These are phyloP conservation scores for Xylaria telfairii DNA, from an alignment of 495 filamentous ascomycete genomes.

Conservation along the genomic window DNA sequence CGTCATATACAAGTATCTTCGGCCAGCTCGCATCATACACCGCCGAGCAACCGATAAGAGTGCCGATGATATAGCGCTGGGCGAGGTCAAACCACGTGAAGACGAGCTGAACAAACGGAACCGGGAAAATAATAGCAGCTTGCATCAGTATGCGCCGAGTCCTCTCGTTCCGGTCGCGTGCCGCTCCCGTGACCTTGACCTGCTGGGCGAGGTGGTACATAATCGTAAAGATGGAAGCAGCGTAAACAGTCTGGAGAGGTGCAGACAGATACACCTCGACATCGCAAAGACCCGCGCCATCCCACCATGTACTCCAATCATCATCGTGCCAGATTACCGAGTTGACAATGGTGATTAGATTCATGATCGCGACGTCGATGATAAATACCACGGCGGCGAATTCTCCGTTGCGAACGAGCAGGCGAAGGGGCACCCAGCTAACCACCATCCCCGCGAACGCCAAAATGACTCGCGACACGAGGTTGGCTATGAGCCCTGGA, in stretches of 20 bases:
- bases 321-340: constrained; percentile 81
- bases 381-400: constrained; percentile 68
- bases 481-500: constrained; percentile 44
- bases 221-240: constrained; percentile 72
- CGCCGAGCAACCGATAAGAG: constrained; percentile 74
- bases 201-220: constrained; percentile 80
- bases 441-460: constrained; percentile 63
- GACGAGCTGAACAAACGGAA: constrained; percentile 69
- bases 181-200: constrained; percentile 64
- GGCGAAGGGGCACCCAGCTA: constrained; percentile 59
- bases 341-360: constrained; percentile 75
- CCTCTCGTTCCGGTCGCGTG: constrained; percentile 55
- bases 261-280: constrained; percentile 69
- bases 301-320: constrained; percentile 70
- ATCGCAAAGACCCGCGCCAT: constrained; percentile 81
- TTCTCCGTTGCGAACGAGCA: constrained; percentile 66
- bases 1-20: constrained; percentile 65
- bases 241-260: constrained; percentile 61
- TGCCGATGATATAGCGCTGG: constrained; percentile 73
- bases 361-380: constrained; percentile 66
- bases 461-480: constrained; percentile 55
- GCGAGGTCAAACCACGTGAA: constrained; percentile 73
- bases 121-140: constrained; percentile 68
- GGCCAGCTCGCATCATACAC: constrained; percentile 73
- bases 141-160: constrained; percentile 60